Evolutionary conservation across 192 early-diverging fungal genomes (phyloP).

Genomic region (Backusella tarrabulga): DNA sequence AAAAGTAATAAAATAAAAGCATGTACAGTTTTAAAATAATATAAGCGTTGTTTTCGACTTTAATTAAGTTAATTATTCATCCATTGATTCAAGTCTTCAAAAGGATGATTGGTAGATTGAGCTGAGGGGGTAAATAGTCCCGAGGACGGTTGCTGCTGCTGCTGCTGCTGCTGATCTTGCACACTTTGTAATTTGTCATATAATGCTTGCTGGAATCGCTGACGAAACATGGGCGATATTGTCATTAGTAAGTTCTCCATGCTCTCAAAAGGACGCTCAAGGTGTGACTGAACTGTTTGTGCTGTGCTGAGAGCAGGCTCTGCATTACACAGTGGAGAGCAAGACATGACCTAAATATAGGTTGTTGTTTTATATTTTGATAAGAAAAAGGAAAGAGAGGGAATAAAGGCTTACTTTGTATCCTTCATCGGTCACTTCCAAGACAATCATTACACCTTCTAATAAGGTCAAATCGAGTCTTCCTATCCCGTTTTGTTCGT

Average conservation of each 20-base stretch:
- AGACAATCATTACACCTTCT: constrained; percentile 32
- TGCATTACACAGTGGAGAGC: constrained; percentile 4
- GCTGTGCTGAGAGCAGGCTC: constrained; percentile 6
- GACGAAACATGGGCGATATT: constrained; percentile 33
- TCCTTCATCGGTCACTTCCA: constrained; percentile 28
- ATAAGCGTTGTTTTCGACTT: background rate
- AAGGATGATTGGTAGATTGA: background rate
- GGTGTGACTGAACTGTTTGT: background rate
- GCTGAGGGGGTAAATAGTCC: background rate
- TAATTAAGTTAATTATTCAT: constrained; percentile 16
- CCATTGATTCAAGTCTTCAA: constrained; percentile 12
- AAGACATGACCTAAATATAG: background rate
- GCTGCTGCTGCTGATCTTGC: constrained; percentile 7
- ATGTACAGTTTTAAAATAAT: background rate
- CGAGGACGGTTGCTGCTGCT: background rate
- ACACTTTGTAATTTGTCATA: constrained; percentile 33
- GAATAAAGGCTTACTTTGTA: constrained; percentile 21
- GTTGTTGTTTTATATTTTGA: background rate
- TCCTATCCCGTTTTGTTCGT: constrained; percentile 24
- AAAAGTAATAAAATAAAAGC: background rate
- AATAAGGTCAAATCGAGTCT: constrained; percentile 31
- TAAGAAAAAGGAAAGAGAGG: background rate
- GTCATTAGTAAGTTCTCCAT: constrained; percentile 42
- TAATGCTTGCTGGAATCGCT: constrained; percentile 34
- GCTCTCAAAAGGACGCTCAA: constrained; percentile 39